Evolutionary conservation across 768 basidiomycete species (phyloP).

Genomic region (Macrolepiota dolichaula): DNA sequence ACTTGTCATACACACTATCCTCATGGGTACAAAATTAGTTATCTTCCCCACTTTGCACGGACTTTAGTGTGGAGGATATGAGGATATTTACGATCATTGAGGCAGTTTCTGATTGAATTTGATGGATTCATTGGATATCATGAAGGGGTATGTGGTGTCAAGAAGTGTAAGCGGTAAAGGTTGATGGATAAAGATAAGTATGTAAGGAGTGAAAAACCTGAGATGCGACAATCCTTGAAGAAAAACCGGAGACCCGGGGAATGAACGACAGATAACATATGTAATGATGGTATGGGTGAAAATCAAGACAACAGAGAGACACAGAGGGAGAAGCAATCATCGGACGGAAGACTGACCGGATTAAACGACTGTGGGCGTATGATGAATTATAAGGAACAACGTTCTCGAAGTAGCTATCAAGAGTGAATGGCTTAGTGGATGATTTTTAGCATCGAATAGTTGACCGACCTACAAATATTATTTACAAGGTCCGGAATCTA

Average conservation of each 20-base stretch:
- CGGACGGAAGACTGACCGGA: not conserved
- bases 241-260: not conserved
- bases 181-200: not conserved
- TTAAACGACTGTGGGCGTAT: not conserved
- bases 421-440: not conserved
- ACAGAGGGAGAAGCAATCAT: not conserved
- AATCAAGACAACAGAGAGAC: not conserved
- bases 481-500: not conserved
- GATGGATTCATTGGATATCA: not conserved
- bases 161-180: not conserved
- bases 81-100: too few relatives aligned
- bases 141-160: slow-evolving; percentile 2
- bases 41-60: too few relatives aligned
- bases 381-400: not conserved
- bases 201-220: not conserved
- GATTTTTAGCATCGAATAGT: not conserved
- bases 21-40: too few relatives aligned
- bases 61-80: too few relatives aligned
- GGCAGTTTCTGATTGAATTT: too few relatives aligned
- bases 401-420: not conserved
- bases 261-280: not conserved
- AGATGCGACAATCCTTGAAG: not conserved
- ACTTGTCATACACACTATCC: too few relatives aligned
- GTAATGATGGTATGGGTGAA: not conserved
- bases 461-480: not conserved